These are phyloP conservation scores for Panicum hallii DNA, from an alignment of 202 grass and related monocot genomes.

Conservation along the genomic window DNA sequence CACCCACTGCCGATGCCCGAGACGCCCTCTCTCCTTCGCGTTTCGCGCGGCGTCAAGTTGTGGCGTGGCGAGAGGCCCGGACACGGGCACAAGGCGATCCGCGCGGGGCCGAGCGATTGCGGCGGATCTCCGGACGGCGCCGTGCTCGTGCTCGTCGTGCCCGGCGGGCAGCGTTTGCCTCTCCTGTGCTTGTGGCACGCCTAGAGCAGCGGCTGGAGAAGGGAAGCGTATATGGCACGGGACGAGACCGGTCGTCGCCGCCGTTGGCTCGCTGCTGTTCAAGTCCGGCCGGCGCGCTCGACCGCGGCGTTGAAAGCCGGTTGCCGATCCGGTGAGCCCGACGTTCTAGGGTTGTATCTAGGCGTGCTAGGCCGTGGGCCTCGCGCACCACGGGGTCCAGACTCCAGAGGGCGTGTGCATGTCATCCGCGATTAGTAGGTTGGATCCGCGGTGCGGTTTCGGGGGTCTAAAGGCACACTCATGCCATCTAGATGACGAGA, in stretches of 20 bases:
- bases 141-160: not conserved
- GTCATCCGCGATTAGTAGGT: not conserved
- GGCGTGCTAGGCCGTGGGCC: not conserved
- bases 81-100: no score
- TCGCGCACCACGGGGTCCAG: slow-evolving; percentile 24
- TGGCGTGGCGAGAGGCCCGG: not conserved
- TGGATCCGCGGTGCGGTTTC: not conserved
- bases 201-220: no score
- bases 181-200: no score
- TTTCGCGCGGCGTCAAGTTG: slow-evolving; percentile 20
- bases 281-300: not conserved
- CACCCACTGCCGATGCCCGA: not conserved
- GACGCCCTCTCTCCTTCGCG: no score
- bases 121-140: not conserved
- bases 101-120: not conserved
- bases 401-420: not conserved
- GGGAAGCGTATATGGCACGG: no score
- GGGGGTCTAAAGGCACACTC: slow-evolving; percentile 17
- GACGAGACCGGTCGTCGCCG: no score
- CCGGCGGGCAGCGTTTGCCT: no score
- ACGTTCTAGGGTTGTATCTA: slow-evolving; percentile 3
- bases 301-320: slow-evolving; percentile 26
- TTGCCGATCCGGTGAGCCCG: not conserved
- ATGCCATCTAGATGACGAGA: slow-evolving; percentile 16
- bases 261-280: no score